Evolutionary conservation across 176 grass and related monocot species (phyloP), one percentile per base, ranked within the genome.

Genomic region (Musa schizocarpa): DNA sequence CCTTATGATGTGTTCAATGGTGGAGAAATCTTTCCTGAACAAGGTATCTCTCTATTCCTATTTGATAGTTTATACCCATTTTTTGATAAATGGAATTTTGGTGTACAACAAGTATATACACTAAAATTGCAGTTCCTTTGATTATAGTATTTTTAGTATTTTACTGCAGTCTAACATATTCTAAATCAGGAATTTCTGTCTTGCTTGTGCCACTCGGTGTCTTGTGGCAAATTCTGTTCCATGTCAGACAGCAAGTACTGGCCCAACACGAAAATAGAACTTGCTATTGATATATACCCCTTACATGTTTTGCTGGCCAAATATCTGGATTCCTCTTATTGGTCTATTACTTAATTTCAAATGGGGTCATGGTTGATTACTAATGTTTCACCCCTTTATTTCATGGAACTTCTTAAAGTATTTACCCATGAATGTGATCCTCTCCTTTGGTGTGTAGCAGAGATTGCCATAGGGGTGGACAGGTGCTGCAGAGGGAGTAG

Each of bases 1-100:
- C 55, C 65, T 25, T 53, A 84, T 84, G 96, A 92, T 73, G 88
- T 73, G 53, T 92, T 88, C 84, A 87, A 74, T 67, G 91, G 95
- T 51, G 84, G 73, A 1, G 96, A 86, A n/a, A 70, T 86, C 76
- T 95, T 88, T 79, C 43, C 82, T 73, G 91, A 99, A 80, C 91
- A 89, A 92, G 91, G 96, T 99, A 91, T 17, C 48, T 53, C 51
- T 1, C 57, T 52, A 73, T 49, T 65, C 58, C 48, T 70, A 16
- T 52, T 26, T 21, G 34, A 43, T 43, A 6, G 34, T 43, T 43
- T 43, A 43, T 43, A 43, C 34, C 34, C 34, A 43, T 43, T 43
- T 43, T 43, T 6, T 43, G 17, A 57, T 59, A n/a, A 9, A 23
- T 27, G 53, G 11, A 34, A 3, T 16, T 63, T 29, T 25, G 16